Base-by-base conservation (phyloP, 1,139 yeast species). In the Hyphopichia burtonii region DNA sequence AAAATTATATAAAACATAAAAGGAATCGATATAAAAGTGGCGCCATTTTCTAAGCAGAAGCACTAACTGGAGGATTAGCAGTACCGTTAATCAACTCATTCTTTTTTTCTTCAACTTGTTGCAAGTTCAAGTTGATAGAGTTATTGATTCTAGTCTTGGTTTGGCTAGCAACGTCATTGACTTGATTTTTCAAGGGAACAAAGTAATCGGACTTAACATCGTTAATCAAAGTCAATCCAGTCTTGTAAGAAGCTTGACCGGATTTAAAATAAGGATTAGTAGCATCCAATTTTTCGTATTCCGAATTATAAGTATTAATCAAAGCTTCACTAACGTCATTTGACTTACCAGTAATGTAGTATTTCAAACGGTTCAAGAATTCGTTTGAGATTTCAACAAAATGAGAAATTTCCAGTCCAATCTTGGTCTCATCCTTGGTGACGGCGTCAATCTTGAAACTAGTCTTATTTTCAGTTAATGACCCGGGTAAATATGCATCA, bases 161-260 rank as follows among this genome's bases (percentile, higher is more conserved):
- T 42, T 60, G 63, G 33, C 57, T 53, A 25, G 70, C 63, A 33
- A 68, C 67, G 36, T 68, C 75, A 39, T 49, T 50, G 31, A 65
- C 71, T 49, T 70, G 71, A 35, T 56, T 54, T 50, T 63, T 68
- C 51, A 71, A 66, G 27, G 77, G 77, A 49, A 63, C 68, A 41
- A 71, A 59, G 55, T 61, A 68, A 39, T 63, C 64, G 32, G 63
- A 61, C 51, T 71, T 68, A 43, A 72, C 58, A 43, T 62, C 65
- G 48, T 54, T 61, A 42, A 68, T 55, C 41, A 72, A 59, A 40
- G 64, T 57, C 31, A 63, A 54, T 11, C 67, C 66, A 35, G 76
- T 66, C 47, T 62, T 65, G 50, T 63, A 60, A 11, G 69, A 59
- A 25, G 75, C 76, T 27, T 38, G 41, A 19, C 41, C 41, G 10